Evolutionary conservation across 768 basidiomycete species (phyloP).

Genomic region (Lentinus brumalis): DNA sequence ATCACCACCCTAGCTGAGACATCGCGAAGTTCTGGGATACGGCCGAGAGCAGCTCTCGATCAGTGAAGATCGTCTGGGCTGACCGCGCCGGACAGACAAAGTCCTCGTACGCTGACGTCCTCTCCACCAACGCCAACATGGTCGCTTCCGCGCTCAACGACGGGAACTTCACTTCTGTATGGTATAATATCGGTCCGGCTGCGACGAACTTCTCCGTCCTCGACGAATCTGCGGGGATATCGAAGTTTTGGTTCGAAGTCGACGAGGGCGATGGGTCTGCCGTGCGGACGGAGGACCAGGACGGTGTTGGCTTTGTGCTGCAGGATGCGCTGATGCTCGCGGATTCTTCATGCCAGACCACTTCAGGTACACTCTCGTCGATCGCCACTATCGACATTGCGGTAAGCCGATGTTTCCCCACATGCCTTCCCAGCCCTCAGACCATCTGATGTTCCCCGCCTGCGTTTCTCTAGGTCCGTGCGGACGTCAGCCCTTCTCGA

Average conservation of each 20-base stretch:
- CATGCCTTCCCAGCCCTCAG: too few species aligned
- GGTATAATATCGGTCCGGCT: neutral
- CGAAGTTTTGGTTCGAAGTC: neutral
- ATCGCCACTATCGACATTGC: neutral
- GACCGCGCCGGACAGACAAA: neutral
- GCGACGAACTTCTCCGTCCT: neutral
- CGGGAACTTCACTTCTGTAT: neutral
- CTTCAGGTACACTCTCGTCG: neutral
- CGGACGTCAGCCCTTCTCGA: neutral
- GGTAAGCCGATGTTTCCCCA: neutral
- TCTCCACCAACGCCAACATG: neutral
- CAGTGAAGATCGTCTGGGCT: neutral
- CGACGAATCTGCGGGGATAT: neutral
- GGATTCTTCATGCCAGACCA: neutral
- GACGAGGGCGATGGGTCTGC: neutral
- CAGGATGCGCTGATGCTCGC: neutral
- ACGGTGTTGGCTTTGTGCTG: neutral
- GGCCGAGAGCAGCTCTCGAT: neutral
- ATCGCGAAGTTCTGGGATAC: neutral
- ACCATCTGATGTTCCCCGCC: neutral
- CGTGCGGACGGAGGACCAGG: neutral
- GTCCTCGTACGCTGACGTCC: neutral
- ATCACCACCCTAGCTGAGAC: neutral
- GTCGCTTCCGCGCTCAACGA: neutral
- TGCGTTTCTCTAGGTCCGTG: neutral